Base-by-base conservation (phyloP, 2,329 filamentous ascomycete species). In the Penicillium sp. region DNA sequence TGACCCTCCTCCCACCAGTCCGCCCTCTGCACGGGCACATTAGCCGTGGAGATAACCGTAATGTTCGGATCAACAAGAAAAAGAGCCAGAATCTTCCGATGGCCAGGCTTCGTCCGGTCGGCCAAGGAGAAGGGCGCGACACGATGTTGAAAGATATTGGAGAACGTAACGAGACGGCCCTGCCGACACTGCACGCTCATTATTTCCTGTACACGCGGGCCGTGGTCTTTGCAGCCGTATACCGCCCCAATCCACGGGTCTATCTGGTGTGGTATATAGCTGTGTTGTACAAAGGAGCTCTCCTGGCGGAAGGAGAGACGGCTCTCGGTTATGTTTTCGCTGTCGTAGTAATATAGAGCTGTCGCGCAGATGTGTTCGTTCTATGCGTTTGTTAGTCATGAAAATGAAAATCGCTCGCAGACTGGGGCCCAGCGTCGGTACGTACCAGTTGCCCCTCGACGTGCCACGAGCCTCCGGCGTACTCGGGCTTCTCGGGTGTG, bases 361-460 rank as follows among this genome's bases (percentile, higher is more conserved):
- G 86, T 88, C 0, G 86, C 86, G 62, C 82, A 83, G 35, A 91
- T 90, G 61, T 83, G 83, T 70, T 90, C 88, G 67, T 90, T 90
- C 72, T 58, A 26, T 17, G 6, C 11, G 8, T 13, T 26, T 26
- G 47, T 50, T 19, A 48, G 46, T 48, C 21, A 4, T 29, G 19
- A n/a, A 5, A 5, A 23, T 5, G 6, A 26, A 26, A 21, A 23
- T 9, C 13, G 2, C 2, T 17, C 7, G 0, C 8, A 8, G 21
- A 19, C 26, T 26, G 26, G 26, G 26, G 26, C 2, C 1, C 26
- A 26, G 26, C 26, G 26, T 26, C 4, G 3, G 11, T 30, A 7
- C 7, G 15, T 47, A 59, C 56, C 38, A 59, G 19, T 19, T 59
- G 56, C 2, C 85, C 84, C 64, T 86, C 84, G 7, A 85, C 66